These are phyloP conservation scores for Jacaranda mimosifolia DNA, from an alignment of 257 asterid species.

Conservation along the genomic window DNA sequence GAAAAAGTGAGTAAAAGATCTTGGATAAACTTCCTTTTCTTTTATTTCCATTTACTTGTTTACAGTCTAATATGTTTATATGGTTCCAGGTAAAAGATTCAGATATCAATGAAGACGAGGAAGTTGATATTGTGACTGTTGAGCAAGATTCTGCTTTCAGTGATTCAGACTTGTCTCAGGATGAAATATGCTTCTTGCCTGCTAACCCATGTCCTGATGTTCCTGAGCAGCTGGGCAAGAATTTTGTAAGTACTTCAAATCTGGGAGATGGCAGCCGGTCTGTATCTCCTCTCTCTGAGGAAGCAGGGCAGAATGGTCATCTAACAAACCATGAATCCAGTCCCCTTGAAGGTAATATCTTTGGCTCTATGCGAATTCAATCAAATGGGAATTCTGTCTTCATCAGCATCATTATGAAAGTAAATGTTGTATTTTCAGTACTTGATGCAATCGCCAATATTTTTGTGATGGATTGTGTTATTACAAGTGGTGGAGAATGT, in stretches of 20 bases:
- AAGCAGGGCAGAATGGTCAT: slow-evolving; percentile 76
- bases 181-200: slow-evolving; percentile 79
- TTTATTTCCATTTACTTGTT: slow-evolving; percentile 2
- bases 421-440: neutral
- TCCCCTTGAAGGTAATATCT: slow-evolving; percentile 70
- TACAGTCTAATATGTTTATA: slow-evolving; percentile 33
- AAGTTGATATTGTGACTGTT: slow-evolving; percentile 65
- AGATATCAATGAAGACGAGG: slow-evolving; percentile 79
- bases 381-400: slow-evolving; percentile 21
- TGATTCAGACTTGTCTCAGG: slow-evolving; percentile 89
- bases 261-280: slow-evolving; percentile 73
- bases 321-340: slow-evolving; percentile 66
- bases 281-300: slow-evolving; percentile 80
- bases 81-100: slow-evolving; percentile 72
- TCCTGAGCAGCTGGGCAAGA: slow-evolving; percentile 73
- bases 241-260: slow-evolving; percentile 63
- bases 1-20: slow-evolving; percentile 59
- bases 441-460: neutral
- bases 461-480: neutral
- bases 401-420: slow-evolving; percentile 22
- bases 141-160: slow-evolving; percentile 87
- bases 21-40: neutral
- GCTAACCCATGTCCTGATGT: slow-evolving; percentile 78
- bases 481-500: slow-evolving; percentile 18
- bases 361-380: slow-evolving; percentile 27